Evolutionary conservation across 208 protist species (phyloP).

Genomic region (Histomonas meleagridis): DNA sequence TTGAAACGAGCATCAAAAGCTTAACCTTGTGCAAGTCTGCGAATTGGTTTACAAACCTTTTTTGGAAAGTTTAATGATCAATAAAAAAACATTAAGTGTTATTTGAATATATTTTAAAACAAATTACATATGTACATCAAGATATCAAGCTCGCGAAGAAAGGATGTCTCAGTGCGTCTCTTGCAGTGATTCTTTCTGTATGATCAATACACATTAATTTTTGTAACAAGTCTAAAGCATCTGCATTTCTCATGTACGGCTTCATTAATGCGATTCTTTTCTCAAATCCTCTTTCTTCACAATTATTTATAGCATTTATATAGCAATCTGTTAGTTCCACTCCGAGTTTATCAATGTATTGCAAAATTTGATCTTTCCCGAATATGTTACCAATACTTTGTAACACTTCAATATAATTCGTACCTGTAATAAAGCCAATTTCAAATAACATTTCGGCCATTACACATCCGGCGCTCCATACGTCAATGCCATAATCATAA

Average conservation of each 20-base stretch:
- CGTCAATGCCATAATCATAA: constrained; percentile 96
- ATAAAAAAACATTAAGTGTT: too few species aligned
- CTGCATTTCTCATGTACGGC: background rate
- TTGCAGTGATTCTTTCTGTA: background rate
- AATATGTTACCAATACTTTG: background rate
- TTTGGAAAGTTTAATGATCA: too few species aligned
- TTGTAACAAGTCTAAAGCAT: background rate
- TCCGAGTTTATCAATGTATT: background rate
- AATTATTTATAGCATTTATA: background rate
- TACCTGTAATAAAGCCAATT: constrained; percentile 37
- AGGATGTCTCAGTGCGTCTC: background rate
- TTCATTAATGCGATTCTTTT: background rate
- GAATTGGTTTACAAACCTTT: too few species aligned
- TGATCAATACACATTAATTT: background rate
- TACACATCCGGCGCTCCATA: constrained; percentile 94
- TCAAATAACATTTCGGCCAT: constrained; percentile 92
- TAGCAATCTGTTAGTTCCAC: background rate
- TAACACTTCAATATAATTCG: background rate
- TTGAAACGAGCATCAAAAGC: too few species aligned
- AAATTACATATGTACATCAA: too few species aligned
- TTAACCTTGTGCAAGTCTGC: too few species aligned
- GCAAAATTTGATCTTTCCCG: background rate
- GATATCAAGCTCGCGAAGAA: too few species aligned
- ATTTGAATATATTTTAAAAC: too few species aligned
- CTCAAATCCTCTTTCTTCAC: background rate